Conservation (phyloP, 2,329 filamentous ascomycete species). For the Sporothrix variecibatus region DNA sequence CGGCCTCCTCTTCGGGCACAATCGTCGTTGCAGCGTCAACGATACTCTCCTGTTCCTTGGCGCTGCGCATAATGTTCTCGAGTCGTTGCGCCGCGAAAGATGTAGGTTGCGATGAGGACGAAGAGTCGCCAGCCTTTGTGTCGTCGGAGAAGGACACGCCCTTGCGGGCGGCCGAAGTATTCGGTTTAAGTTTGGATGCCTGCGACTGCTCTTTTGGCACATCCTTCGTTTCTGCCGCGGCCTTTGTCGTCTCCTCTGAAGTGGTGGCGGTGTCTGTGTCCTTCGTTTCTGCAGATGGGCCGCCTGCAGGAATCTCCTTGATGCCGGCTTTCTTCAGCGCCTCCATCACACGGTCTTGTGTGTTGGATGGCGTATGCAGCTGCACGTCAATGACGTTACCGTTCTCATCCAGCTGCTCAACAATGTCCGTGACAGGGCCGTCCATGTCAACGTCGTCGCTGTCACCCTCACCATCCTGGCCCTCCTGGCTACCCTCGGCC, state of each 20-base stretch:
- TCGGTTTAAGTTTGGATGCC: neutral
- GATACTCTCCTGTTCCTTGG: constrained; percentile 56
- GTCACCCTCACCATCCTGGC: constrained; percentile 52
- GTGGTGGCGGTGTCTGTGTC: neutral
- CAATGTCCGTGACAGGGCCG: constrained; percentile 83
- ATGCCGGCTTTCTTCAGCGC: constrained; percentile 77
- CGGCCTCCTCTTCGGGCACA: constrained; percentile 72
- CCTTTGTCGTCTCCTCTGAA: neutral
- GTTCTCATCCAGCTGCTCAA: constrained; percentile 88
- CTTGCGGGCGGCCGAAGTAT: constrained; percentile 48
- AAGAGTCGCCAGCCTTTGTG: constrained; percentile 50
- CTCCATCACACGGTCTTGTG: constrained; percentile 68
- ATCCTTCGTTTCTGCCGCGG: neutral
- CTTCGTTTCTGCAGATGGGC: neutral
- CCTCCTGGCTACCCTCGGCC: constrained; percentile 63
- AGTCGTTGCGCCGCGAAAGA: constrained; percentile 51
- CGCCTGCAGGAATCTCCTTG: constrained; percentile 37
- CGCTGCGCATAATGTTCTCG: constrained; percentile 58
- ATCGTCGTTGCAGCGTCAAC: constrained; percentile 52
- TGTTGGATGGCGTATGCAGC: constrained; percentile 66
- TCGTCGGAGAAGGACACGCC: constrained; percentile 65
- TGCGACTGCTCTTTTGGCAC: neutral
- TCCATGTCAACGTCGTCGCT: constrained; percentile 63
- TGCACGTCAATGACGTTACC: constrained; percentile 76
- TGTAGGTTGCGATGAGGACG: constrained; percentile 31